Evolutionary conservation across 805 yeast genomes (phyloP), one percentile per base, ranked within the genome.

Genomic region (Pichia cabralensis): DNA sequence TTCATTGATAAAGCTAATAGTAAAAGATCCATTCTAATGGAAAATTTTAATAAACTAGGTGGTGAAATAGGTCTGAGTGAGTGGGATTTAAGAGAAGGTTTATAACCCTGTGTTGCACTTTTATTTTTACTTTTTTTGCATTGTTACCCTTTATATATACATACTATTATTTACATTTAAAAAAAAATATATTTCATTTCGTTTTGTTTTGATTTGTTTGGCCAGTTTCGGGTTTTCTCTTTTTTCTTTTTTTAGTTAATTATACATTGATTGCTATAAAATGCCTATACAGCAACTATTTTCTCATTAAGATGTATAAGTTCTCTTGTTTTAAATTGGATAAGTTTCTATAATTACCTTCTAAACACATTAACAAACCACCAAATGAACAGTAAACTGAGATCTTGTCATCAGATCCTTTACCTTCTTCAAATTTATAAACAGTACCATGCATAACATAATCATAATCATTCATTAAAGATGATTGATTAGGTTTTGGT

Each of bases 401-500:
- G 60, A 85, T 80, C 45, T 65, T 65, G 51, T 77, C 83, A 39
- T 61, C 64, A n/a, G n/a, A n/a, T n/a, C n/a, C n/a, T 46, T 64
- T 62, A 44, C 73, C 73, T 62, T 92, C 98, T 57, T 89, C 96
- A 54, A 92, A 92, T 58, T 89, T 88, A 67, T 92, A 92, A 30
- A 92, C 94, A 6, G 95, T 86, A 35, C 98, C 98, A 56, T 88
- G 77, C 97, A 92, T 89, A 45, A 92, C 97, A 51, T 92, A 92
- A 58, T 89, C 97, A 64, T 86, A 89, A 54, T 92, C 97, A 56
- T 89, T 96, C 46, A 96, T 95, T 50, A 89, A 68, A 6, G 94
- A 73, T 52, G 80, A 73, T 47, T 86, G 95, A 39, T 79, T 82
- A 10, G 81, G 71, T 58, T 72, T 81, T 29, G 95, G 94, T 8